Conservation (phyloP, 192 early-diverging fungal species). For the Umbelopsis vinacea region DNA sequence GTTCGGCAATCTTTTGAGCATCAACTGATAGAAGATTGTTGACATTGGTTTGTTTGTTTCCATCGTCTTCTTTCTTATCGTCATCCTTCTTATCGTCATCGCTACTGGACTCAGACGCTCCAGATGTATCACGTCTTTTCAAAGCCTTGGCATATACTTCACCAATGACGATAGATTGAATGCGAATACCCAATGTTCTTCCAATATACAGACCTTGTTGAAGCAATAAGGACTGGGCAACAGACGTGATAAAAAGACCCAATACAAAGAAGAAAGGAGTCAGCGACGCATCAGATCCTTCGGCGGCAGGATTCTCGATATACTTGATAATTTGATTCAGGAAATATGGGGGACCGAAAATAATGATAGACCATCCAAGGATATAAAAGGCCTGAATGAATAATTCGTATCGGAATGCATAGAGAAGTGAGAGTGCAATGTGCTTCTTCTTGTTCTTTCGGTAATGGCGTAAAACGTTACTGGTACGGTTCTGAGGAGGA, state of each 20-base stretch:
- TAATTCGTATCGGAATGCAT: conserved; percentile 46
- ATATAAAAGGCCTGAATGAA: conserved; percentile 39
- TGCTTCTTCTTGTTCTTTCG: conserved; percentile 15
- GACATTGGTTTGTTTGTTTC: conserved; percentile 44
- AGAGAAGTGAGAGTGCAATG: conserved; percentile 12
- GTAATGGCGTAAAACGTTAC: conserved; percentile 27
- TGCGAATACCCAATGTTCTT: conserved; percentile 62
- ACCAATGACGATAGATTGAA: conserved; percentile 51
- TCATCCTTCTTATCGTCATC: conserved; percentile 25
- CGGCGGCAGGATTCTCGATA: conserved; percentile 43
- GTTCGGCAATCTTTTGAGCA: conserved; percentile 57
- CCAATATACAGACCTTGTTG: conserved; percentile 69
- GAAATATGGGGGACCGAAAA: conserved; percentile 61
- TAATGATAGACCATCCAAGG: conserved; percentile 28
- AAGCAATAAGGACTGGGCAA: conserved; percentile 47
- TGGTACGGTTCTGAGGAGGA: conserved; percentile 49
- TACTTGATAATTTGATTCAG: conserved; percentile 59
- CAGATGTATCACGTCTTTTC: conserved; percentile 38
- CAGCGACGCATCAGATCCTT: conserved; percentile 18
- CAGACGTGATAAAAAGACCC: conserved; percentile 56
- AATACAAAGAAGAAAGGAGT: conserved; percentile 65
- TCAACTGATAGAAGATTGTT: conserved; percentile 71
- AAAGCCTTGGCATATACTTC: conserved; percentile 45
- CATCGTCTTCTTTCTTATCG: conserved; percentile 38
- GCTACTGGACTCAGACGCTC: not conserved